Base-by-base conservation (phyloP, 768 basidiomycete species). In the Pleurotus eryngii region DNA sequence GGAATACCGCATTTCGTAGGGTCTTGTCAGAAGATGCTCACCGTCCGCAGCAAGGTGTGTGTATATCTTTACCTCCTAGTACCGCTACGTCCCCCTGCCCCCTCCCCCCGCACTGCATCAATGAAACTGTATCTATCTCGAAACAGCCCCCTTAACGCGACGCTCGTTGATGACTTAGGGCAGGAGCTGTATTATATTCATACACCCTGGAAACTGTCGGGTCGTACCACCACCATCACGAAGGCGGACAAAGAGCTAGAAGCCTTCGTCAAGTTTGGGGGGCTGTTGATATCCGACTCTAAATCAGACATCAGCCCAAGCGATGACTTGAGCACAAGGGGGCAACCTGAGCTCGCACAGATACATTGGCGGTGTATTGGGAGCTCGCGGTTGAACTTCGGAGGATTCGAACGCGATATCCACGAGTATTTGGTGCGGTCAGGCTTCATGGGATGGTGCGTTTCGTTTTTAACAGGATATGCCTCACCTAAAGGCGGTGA, bases 311-410 rank as follows among this genome's bases (percentile, higher is more conserved):
- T 54, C 15, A 54, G n/a, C 18, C 39, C 42, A n/a, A 42, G 51
- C 39, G 12, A 54, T 2, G 51, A 40, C 51, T 42, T 20, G 5
- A 15, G 42, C 17, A 39, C 37, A 12, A 63, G 26, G 6, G 70
- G 70, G 50, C 65, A 67, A 3, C 64, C 62, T 0, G 53, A 51
- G 2, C 63, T 77, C 4, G 77, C 68, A 4, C 59, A 67, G 53
- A 74, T 77, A 1, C 67, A 75, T 8, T 75, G 73, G 69, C 68
- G 61, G 17, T 1, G 65, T 1, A 27, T 72, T 6, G 63, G 63
- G 18, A 65, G 70, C 0, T 68, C 72, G 4, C 66, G 60, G 24
- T 60, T 77, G 40, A 66, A 64, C 1, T 68, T 72, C 35, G 59
- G 65, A 2, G 72, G 66, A 2, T 45, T 58, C 12, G 67, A 66